Evolutionary conservation across 768 basidiomycete genomes (phyloP), one percentile per base, ranked within the genome.

Genomic region (Podaxis mareebaensis): DNA sequence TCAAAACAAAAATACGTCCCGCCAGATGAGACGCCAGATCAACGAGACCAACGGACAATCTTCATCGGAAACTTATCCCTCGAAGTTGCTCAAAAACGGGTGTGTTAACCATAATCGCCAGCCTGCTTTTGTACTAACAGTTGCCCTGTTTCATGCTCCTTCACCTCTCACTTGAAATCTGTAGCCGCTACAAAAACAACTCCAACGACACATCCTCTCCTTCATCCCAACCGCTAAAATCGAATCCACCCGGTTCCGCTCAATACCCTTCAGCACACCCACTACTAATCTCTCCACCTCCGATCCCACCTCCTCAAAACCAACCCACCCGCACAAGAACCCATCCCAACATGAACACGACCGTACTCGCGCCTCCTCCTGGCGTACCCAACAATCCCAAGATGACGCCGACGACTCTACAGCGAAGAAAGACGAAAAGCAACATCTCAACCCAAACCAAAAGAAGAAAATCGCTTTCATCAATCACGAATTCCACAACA

Each of bases 391-490:
- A 33, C 33, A 33, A 33, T 77, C 80, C 12, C 78, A 77, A 15
- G 72, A 78, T 17, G 72, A 81, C 20, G 84, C 80, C 36, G 80
- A 78, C 62, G 80, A 80, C 15, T 72, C 76, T 30, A 73, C 74
- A 2, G 26, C 13, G 65, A 67, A 81, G 65, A 73, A 74, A 12
- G 81, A 84, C 60, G 81, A 83, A 57, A 90, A 93, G 72, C 79
- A 79, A 40, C 92, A 85, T 73, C 83, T 97, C 56, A 92, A 85
- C 6, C 83, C 93, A 0, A 83, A 82, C 56, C 92, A 97, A 75
- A 98, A 96, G 80, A 93, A 96, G 77, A 92, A 89, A 66, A 86
- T 98, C 58, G 93, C 95, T 0, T 97, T 95, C 74, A 97, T 99
- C 73, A 92, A 95, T 71, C 88, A 89, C 59, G 93, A 96, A 68